These are phyloP conservation scores for Trichoderma polysporum DNA, from an alignment of 2,329 filamentous ascomycete species.

Conservation along the genomic window DNA sequence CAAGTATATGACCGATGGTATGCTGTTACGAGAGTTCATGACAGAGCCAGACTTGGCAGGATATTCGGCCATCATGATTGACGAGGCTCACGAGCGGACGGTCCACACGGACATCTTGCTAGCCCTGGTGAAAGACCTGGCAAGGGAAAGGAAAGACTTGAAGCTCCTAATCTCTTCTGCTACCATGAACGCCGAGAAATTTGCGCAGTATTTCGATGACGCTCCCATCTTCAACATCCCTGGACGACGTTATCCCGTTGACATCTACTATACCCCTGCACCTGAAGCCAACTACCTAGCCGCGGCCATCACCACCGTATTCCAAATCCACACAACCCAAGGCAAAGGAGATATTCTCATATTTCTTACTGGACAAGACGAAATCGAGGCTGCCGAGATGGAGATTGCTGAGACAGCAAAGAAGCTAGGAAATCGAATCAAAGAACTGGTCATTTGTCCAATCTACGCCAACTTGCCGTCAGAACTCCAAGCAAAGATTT, in stretches of 20 bases:
- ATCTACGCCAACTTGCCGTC: conserved; percentile 94
- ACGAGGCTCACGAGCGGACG: conserved; percentile 94
- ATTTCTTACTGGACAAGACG: conserved; percentile 93
- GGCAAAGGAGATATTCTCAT: conserved; percentile 86
- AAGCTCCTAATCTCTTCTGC: conserved; percentile 92
- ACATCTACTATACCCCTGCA: conserved; percentile 85
- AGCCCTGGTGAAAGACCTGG: conserved; percentile 84
- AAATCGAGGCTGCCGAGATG: conserved; percentile 85
- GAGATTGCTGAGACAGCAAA: conserved; percentile 81
- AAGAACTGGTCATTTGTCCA: conserved; percentile 85
- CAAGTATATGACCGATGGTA: conserved; percentile 97
- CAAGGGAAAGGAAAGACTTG: conserved; percentile 76
- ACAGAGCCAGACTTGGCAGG: conserved; percentile 79
- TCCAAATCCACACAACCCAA: conserved; percentile 90
- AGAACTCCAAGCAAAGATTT: conserved; percentile 89
- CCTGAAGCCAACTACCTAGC: conserved; percentile 93
- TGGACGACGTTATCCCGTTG: conserved; percentile 82
- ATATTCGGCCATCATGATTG: conserved; percentile 91
- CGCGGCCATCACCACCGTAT: conserved; percentile 87
- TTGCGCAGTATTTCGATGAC: conserved; percentile 87
- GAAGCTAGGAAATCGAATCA: conserved; percentile 81
- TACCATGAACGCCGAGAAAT: conserved; percentile 91
- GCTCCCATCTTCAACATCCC: conserved; percentile 94
- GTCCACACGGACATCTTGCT: conserved; percentile 88
- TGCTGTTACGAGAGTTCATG: conserved; percentile 86